These are phyloP conservation scores for Calocera cornea DNA, from an alignment of 768 basidiomycete species.

Conservation along the genomic window DNA sequence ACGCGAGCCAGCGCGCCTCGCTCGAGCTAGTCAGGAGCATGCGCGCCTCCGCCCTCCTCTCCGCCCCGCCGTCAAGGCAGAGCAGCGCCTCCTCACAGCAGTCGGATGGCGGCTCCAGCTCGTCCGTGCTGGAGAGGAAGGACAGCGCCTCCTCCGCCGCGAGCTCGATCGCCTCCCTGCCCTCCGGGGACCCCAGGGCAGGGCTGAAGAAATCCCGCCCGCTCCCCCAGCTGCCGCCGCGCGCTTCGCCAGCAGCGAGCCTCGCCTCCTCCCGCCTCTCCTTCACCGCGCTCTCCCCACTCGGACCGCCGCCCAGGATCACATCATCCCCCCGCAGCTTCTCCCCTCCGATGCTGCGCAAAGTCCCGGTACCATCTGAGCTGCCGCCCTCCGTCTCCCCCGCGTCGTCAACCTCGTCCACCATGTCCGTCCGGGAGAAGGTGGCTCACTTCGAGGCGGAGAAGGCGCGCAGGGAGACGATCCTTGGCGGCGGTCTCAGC, in stretches of 20 bases:
- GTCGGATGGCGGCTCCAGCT: background rate
- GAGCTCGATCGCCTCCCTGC: background rate
- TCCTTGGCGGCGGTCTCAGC: background rate
- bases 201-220: background rate
- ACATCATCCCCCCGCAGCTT: background rate
- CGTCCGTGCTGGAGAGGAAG: background rate
- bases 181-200: background rate
- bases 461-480: background rate
- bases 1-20: background rate
- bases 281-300: background rate
- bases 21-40: background rate
- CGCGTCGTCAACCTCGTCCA: background rate
- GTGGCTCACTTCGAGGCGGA: conserved; percentile 1
- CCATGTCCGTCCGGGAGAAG: background rate
- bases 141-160: background rate
- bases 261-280: conserved; percentile 1
- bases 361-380: background rate
- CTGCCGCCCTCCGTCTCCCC: background rate
- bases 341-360: background rate
- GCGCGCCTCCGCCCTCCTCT: background rate
- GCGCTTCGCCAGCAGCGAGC: background rate
- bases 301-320: background rate
- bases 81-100: background rate
- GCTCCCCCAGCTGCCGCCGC: background rate
- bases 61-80: background rate